phyloP scores from a whole-genome alignment of 768 basidiomycete species.

The Suillus cothurnatus region DNA sequence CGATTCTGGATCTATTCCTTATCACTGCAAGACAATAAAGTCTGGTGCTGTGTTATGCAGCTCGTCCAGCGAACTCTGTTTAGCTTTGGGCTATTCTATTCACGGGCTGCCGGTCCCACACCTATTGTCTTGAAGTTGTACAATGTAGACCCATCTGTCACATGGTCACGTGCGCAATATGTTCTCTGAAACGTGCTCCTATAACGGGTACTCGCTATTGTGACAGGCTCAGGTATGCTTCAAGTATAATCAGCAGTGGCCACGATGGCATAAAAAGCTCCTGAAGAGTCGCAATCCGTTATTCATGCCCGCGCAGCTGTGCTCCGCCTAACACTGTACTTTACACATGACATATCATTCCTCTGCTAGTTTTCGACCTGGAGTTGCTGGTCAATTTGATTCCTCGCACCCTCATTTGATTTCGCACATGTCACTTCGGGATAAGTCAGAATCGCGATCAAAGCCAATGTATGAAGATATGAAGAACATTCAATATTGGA shows the following conservation, averaged over 20 bases:
- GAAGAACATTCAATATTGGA: constrained; percentile 30
- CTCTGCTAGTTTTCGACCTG: constrained; percentile 14
- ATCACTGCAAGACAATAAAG: constrained; percentile 1
- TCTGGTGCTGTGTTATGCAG: background rate
- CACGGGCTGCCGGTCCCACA: background rate
- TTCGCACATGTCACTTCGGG: constrained; percentile 14
- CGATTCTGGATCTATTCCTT: background rate
- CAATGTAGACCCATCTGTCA: background rate
- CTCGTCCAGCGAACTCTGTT: background rate
- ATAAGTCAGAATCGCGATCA: constrained; percentile 12
- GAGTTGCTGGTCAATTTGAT: constrained; percentile 32
- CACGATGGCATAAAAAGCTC: constrained; percentile 22
- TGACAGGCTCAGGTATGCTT: constrained; percentile 16
- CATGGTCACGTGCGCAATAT: constrained; percentile 23
- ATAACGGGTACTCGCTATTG: constrained; percentile 27
- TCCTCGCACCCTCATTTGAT: constrained; percentile 16
- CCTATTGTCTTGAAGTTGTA: background rate
- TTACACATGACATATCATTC: constrained; percentile 23
- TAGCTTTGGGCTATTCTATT: constrained; percentile 28
- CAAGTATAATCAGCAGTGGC: constrained; percentile 12
- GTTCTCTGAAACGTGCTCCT: background rate
- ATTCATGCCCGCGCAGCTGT: constrained; percentile 26
- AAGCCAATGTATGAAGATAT: constrained; percentile 26
- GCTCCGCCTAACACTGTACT: constrained; percentile 25
- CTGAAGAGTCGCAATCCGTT: constrained; percentile 5